Evolutionary conservation across 768 basidiomycete genomes (phyloP).

Genomic region (Russula sp.): DNA sequence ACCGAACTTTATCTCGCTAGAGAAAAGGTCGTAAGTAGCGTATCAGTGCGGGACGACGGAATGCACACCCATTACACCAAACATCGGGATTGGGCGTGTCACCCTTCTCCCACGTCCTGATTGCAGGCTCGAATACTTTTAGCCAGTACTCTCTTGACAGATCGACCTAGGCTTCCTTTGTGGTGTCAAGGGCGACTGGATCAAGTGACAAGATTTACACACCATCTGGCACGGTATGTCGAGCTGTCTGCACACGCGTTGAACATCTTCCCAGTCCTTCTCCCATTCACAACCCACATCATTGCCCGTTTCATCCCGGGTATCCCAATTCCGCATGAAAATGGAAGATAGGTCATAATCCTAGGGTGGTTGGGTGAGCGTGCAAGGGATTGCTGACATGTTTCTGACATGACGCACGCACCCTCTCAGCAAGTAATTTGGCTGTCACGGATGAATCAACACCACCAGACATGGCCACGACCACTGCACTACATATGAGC

Average conservation of each 20-base stretch:
- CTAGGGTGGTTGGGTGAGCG: slow-evolving; percentile 30
- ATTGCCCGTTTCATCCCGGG: slow-evolving; percentile 68
- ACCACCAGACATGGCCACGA: slow-evolving; percentile 91
- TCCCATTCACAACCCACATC: slow-evolving; percentile 94
- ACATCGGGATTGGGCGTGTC: slow-evolving; percentile 90
- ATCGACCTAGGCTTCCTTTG: slow-evolving; percentile 51
- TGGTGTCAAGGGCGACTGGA: background rate
- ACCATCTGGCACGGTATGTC: slow-evolving; percentile 75
- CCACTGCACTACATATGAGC: slow-evolving; percentile 41
- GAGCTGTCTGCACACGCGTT: slow-evolving; percentile 62
- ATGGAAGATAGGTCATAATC: slow-evolving; percentile 80
- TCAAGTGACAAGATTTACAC: slow-evolving; percentile 18
- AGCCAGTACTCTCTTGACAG: slow-evolving; percentile 89
- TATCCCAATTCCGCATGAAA: slow-evolving; percentile 97
- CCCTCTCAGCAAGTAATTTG: slow-evolving; percentile 62
- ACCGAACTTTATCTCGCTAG: slow-evolving; percentile 87
- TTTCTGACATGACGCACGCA: slow-evolving; percentile 23
- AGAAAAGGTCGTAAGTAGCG: background rate
- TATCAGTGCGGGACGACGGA: background rate
- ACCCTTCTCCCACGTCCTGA: slow-evolving; percentile 71
- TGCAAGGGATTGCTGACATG: background rate
- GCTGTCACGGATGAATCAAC: slow-evolving; percentile 92
- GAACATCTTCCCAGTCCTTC: slow-evolving; percentile 89
- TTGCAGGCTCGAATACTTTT: slow-evolving; percentile 80
- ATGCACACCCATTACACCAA: slow-evolving; percentile 72